phyloP scores from a whole-genome alignment of 164 flowering plant genomes.

The Liriodendron chinense region DNA sequence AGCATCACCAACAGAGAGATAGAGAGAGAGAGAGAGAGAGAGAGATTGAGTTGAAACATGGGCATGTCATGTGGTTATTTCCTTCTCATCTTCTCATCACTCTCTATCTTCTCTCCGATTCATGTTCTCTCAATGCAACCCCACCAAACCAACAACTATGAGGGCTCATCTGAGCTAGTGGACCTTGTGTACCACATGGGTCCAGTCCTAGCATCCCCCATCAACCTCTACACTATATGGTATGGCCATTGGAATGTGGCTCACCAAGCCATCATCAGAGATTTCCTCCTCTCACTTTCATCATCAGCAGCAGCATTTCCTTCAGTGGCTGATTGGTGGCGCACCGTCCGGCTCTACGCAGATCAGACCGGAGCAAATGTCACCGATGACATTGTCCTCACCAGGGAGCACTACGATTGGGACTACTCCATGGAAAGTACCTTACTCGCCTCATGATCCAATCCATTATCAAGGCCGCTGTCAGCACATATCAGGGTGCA shows the following conservation, averaged over 20 bases:
- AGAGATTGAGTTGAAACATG: slow-evolving; percentile 18
- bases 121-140: slow-evolving; percentile 24
- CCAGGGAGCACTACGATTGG: slow-evolving; percentile 40
- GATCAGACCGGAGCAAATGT: slow-evolving; percentile 68
- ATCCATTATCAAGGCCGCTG: slow-evolving; percentile 41
- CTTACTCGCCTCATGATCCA: slow-evolving; percentile 55
- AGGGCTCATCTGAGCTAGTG: slow-evolving; percentile 60
- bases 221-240: slow-evolving; percentile 62
- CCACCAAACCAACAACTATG: slow-evolving; percentile 38
- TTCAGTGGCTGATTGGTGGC: slow-evolving; percentile 70
- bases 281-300: slow-evolving; percentile 49
- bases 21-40: no score
- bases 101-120: slow-evolving; percentile 16
- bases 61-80: slow-evolving; percentile 11
- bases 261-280: slow-evolving; percentile 52
- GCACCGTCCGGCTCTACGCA: slow-evolving; percentile 54
- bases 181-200: slow-evolving; percentile 78
- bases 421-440: slow-evolving; percentile 48
- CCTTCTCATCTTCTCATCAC: slow-evolving; percentile 17
- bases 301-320: slow-evolving; percentile 27
- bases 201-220: slow-evolving; percentile 54
- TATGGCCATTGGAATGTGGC: slow-evolving; percentile 59
- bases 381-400: slow-evolving; percentile 33
- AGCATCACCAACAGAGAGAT: no score
- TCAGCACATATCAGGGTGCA: slow-evolving; percentile 12